phyloP scores from a whole-genome alignment of 805 yeast genomes.

The Schizosaccharomyces japonicus region DNA sequence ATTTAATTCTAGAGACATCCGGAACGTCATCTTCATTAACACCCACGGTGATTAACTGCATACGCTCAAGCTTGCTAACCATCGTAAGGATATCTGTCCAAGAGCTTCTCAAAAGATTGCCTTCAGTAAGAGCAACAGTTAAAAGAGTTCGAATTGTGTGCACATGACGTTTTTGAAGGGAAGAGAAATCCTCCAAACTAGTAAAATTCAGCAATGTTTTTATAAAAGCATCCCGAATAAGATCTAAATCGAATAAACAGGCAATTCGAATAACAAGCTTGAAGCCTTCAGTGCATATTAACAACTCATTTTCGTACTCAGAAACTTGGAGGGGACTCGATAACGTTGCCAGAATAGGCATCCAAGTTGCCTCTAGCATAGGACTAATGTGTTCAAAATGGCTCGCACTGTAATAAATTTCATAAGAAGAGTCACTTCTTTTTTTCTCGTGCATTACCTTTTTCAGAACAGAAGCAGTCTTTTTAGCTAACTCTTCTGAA shows the following conservation, averaged over 20 bases:
- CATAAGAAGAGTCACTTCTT: conserved; percentile 10
- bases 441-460: conserved; percentile 25
- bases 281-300: conserved; percentile 60
- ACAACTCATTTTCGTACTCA: conserved; percentile 40
- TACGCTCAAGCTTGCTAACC: conserved; percentile 74
- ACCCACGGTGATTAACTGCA: conserved; percentile 72
- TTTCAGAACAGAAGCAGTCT: conserved; percentile 65
- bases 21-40: conserved; percentile 65
- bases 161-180: conserved; percentile 55
- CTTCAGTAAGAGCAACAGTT: conserved; percentile 56
- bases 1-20: conserved; percentile 27
- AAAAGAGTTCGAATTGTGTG: conserved; percentile 54
- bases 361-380: conserved; percentile 85
- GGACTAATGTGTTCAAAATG: conserved; percentile 79
- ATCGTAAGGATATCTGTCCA: conserved; percentile 71
- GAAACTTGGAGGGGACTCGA: conserved; percentile 83
- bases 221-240: conserved; percentile 71
- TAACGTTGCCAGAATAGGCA: conserved; percentile 83
- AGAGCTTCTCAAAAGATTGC: conserved; percentile 44
- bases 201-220: conserved; percentile 76
- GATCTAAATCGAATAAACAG: conserved; percentile 56
- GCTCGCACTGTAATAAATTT: conserved; percentile 54
- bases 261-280: conserved; percentile 62
- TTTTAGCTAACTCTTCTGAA: conserved; percentile 69
- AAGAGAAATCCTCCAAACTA: conserved; percentile 53